A percentile compares a stretch with the other conserved stretches of the same genome.
phyloP scores from a whole-genome alignment of 192 early-diverging fungal genomes.

The Backusella liffmaniae region DNA sequence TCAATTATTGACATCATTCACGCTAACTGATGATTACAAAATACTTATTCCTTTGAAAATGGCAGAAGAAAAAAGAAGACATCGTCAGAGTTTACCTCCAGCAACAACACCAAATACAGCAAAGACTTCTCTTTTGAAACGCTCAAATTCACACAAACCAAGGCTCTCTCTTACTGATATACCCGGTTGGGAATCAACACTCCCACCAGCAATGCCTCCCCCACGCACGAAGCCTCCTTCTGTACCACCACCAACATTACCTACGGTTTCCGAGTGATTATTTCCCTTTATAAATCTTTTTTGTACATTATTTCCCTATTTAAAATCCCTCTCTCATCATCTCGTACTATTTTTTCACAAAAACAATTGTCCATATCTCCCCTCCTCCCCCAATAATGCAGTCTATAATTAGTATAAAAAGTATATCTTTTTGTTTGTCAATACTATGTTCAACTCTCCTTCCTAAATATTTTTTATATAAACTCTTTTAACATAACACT shows the following conservation, averaged over 20 bases:
- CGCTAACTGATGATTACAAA: constrained; percentile 8
- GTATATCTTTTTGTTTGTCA: background rate
- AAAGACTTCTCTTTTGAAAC: background rate
- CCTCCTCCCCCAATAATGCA: background rate
- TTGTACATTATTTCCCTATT: constrained; percentile 6
- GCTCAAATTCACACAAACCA: background rate
- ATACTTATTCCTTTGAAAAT: background rate
- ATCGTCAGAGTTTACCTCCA: background rate
- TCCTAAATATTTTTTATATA: background rate
- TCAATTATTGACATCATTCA: background rate
- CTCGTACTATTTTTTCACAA: constrained; percentile 2
- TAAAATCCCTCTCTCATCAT: background rate
- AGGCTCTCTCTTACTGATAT: constrained; percentile 12
- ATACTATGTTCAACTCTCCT: background rate
- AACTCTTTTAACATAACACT: background rate
- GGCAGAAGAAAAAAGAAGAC: background rate
- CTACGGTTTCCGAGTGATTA: constrained; percentile 3
- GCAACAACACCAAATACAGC: background rate
- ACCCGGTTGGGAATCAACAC: constrained; percentile 13
- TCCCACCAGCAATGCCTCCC: constrained; percentile 28
- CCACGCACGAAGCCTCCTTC: constrained; percentile 19
- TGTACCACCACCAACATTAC: constrained; percentile 8
- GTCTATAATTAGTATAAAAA: background rate
- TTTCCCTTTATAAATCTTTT: background rate
- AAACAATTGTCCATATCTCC: background rate